Base-by-base conservation (phyloP, 2,329 filamentous ascomycete genomes). In the Diaporthe batatas region DNA sequence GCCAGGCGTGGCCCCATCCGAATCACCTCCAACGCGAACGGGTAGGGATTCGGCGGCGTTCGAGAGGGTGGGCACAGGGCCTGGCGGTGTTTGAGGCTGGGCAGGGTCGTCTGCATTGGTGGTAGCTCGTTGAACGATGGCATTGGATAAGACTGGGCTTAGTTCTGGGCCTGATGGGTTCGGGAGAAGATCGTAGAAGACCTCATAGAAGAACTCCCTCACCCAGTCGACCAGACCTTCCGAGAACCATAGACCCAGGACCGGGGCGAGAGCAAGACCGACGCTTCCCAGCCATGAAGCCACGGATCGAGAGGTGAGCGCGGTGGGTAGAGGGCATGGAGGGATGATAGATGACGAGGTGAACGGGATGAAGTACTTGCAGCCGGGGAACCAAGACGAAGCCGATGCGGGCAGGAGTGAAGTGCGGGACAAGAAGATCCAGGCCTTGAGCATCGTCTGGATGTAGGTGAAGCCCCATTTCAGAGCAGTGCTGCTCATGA, bases 301-400 rank as follows among this genome's bases (percentile, higher is more conserved):
- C 6, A 89, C 55, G 18, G 84, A 84, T 6, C 79, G 74, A 4
- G 79, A 70, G 12, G 79, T 83, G 23, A 87, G 77, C 3, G 83
- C 82, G 5, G 80, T 74, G 0, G 83, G 82, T 0, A 83, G 79
- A 2, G 85, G 84, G 2, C 87, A 88, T 0, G 85, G 79, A 1
- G 82, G 78, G 36, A 90, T 85, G 0, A 87, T 87, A 0, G 88
- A 90, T 16, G 83, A 79, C 10, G 81, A 76, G 16, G 86, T 86
- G 62, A 90, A 90, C 0, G 89, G 89, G 23, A 91, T 77, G 75
- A 90, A 90, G 78, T 86, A 91, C 6, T 79, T 81, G 49, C 81
- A 80, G 10, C 77, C 79, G 0, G 89, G 89, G 3, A 90, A 79
- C 79, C 79, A 81, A 10, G 80, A 80, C 16, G 76, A 81, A 8